A percentile compares a stretch with the other conserved stretches of the same genome.
Conservation (phyloP, 2,329 filamentous ascomycete species). For the Emericellopsis atlantica region DNA sequence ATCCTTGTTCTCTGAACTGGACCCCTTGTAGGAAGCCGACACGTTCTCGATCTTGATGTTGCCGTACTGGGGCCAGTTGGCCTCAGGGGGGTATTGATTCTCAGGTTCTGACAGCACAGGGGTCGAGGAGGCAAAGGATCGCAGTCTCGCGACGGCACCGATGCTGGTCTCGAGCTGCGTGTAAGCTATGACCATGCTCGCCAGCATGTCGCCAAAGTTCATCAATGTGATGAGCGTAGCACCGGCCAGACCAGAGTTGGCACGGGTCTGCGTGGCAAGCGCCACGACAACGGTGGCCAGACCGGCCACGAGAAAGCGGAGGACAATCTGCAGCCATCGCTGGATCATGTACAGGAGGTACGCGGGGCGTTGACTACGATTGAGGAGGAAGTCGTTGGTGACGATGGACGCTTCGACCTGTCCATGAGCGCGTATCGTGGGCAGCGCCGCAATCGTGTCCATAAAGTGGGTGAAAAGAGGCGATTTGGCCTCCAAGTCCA, state of each 20-base stretch:
- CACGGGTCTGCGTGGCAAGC: conserved; percentile 27
- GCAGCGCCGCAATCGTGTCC: conserved; percentile 31
- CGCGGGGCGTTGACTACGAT: conserved; percentile 32
- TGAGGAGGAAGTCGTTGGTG: conserved; percentile 24
- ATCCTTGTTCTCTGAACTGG: conserved; percentile 4
- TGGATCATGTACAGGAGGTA: conserved; percentile 42
- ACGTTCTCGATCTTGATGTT: too few species aligned
- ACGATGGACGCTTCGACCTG: conserved; percentile 25
- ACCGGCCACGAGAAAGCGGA: conserved; percentile 32
- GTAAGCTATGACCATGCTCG: background rate
- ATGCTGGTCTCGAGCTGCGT: too few species aligned
- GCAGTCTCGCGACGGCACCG: too few species aligned
- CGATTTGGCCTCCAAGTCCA: conserved; percentile 36
- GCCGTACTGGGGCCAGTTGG: too few species aligned
- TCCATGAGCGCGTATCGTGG: conserved; percentile 35
- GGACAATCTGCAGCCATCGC: conserved; percentile 32
- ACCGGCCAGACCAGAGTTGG: conserved; percentile 19
- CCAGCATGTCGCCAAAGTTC: conserved; percentile 14
- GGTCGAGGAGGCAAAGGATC: too few species aligned
- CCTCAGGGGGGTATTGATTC: too few species aligned
- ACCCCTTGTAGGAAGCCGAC: too few species aligned
- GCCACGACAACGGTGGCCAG: conserved; percentile 31
- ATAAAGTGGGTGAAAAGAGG: conserved; percentile 37
- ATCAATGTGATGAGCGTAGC: conserved; percentile 23
- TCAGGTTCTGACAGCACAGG: too few species aligned